Conservation (phyloP, 805 yeast species). For the Yarrowia phangngaensis region DNA sequence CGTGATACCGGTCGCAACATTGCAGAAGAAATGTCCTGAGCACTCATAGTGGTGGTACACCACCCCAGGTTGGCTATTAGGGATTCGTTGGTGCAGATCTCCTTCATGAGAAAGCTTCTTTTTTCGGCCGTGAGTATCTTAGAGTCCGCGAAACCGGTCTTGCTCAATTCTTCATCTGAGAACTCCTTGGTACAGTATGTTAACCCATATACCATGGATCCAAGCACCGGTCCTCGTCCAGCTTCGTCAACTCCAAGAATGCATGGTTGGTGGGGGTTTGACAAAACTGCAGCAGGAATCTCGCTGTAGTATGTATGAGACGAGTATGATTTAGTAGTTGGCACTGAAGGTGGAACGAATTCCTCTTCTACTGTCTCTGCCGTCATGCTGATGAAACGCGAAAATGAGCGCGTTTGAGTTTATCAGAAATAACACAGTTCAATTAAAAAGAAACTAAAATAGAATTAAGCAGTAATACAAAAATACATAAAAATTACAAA, state of each 20-base stretch:
- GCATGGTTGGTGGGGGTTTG: conserved; percentile 3
- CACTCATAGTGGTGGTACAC: conserved; percentile 79
- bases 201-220: conserved; percentile 96
- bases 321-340: neutral
- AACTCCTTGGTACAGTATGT: conserved; percentile 66
- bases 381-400: no score
- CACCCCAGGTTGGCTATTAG: conserved; percentile 69
- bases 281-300: neutral
- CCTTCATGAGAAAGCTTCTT: conserved; percentile 58
- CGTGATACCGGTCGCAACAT: conserved; percentile 63
- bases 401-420: no score
- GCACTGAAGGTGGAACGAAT: conserved; percentile 13
- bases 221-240: conserved; percentile 96
- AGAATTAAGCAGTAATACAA: no score
- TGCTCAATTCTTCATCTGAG: conserved; percentile 45
- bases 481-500: no score
- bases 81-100: conserved; percentile 51
- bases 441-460: no score
- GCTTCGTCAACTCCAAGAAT: conserved; percentile 96
- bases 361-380: neutral
- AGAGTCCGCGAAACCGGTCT: conserved; percentile 88
- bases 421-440: no score
- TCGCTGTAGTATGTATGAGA: conserved; percentile 7
- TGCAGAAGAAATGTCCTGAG: conserved; percentile 80
- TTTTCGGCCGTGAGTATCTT: conserved; percentile 73